phyloP scores from a whole-genome alignment of 2,329 filamentous ascomycete species.

The Pyrenochaeta sp. region DNA sequence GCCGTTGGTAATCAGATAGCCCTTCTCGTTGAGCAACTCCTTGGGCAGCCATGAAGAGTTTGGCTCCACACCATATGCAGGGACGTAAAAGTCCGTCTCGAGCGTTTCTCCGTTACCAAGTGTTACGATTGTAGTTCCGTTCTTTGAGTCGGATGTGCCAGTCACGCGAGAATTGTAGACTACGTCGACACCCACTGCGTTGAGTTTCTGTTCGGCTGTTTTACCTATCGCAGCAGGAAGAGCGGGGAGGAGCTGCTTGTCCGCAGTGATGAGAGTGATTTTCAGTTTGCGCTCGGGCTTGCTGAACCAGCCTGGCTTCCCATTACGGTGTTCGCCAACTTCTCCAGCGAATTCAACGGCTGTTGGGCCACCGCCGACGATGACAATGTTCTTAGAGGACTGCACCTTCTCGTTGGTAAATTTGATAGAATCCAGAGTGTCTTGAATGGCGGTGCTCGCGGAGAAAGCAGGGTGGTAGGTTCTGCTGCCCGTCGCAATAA shows the following conservation, averaged over 20 bases:
- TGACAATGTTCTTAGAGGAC: conserved; percentile 54
- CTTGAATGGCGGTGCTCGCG: conserved; percentile 44
- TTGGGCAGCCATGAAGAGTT: conserved; percentile 63
- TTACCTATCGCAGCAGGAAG: conserved; percentile 52
- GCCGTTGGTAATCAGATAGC: conserved; percentile 60
- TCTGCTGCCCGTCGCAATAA: conserved; percentile 64
- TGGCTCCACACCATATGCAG: conserved; percentile 60
- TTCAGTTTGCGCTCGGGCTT: conserved; percentile 38
- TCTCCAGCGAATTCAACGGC: conserved; percentile 61
- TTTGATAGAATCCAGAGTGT: conserved; percentile 42
- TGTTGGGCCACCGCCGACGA: conserved; percentile 60
- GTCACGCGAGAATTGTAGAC: conserved; percentile 50
- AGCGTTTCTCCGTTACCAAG: conserved; percentile 56
- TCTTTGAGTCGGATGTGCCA: conserved; percentile 24
- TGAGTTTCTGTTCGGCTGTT: conserved; percentile 57
- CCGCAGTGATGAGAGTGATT: conserved; percentile 57
- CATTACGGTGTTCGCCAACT: conserved; percentile 53
- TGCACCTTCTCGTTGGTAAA: conserved; percentile 46
- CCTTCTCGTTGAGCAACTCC: conserved; percentile 55
- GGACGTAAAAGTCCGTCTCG: conserved; percentile 62
- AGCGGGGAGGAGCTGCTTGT: conserved; percentile 51
- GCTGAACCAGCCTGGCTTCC: conserved; percentile 52
- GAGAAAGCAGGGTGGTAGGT: conserved; percentile 58
- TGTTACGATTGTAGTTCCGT: conserved; percentile 52
- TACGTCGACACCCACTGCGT: conserved; percentile 58